Base-by-base conservation (phyloP, 495 filamentous ascomycete genomes). In the Xeromyces bisporus region DNA sequence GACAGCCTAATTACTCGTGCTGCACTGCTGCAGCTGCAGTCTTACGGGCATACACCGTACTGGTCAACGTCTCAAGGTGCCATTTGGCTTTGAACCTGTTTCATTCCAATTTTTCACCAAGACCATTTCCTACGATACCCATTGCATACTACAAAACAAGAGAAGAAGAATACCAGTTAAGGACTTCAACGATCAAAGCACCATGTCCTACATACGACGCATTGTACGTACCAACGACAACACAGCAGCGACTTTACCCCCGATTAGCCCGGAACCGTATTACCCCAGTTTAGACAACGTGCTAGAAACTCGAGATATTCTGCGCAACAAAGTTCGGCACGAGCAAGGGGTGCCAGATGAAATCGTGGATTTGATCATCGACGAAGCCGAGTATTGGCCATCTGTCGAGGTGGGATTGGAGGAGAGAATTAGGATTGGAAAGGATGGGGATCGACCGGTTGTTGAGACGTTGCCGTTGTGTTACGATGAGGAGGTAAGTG, bases 371-470 rank as follows among this genome's bases (percentile, higher is more conserved):
- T 48, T 56, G 30, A 70, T 84, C 20, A 42, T 80, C 31, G 77
- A 81, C 42, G 47, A 53, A 23, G 77, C 76, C 13, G 77, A 80
- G 47, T 82, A 82, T 43, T 84, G 78, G 78, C 65, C 68, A 0
- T 58, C 56, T 5, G 42, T 42, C 2, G 50, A 56, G 41, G 38
- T 41, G 20, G 36, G 31, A 4, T 43, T 62, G 44, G 44, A 46
- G 10, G 44, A 39, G 1, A 32, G 44, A 18, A 43, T 31, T 14
- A 26, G 45, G 0, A 48, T 56, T 7, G 32, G 39, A 3, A 41
- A 55, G 28, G 60, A 65, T 35, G 38, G 47, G 6, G 60, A 63
- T 40, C 50, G 50, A 16, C 52, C 50, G 26, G 24, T 62, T 15
- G 28, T 60, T 8, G 53, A 46, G 25, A 62, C 60, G 2, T 41